Evolutionary conservation across 2,329 filamentous ascomycete genomes (phyloP).

Genomic region (Fusarium avenaceum): DNA sequence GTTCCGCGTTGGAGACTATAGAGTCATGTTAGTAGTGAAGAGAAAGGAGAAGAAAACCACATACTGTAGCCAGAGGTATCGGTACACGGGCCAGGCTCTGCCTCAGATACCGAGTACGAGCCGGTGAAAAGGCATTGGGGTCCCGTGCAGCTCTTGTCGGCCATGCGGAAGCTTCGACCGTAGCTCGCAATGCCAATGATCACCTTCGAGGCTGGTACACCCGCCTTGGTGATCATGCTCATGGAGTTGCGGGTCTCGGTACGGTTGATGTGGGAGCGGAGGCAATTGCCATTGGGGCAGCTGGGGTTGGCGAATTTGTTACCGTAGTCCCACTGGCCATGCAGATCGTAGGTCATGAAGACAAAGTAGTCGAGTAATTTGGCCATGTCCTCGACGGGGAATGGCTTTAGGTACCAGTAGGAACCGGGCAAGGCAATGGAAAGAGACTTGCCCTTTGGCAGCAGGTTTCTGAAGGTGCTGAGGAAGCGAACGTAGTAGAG

Average conservation of each 20-base stretch:
- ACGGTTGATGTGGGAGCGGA: constrained; percentile 54
- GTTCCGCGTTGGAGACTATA: constrained; percentile 41
- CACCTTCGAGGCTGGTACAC: constrained; percentile 50
- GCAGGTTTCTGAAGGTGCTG: constrained; percentile 5
- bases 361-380: constrained; percentile 53
- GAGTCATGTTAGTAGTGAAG: not conserved
- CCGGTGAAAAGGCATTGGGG: constrained; percentile 48
- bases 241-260: constrained; percentile 54
- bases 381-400: constrained; percentile 49
- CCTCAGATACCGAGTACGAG: not conserved
- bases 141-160: constrained; percentile 45
- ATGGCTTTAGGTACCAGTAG: constrained; percentile 54
- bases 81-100: constrained; percentile 20
- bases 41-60: not conserved
- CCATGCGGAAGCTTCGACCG: constrained; percentile 54
- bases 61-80: constrained; percentile 48
- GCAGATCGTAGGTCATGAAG: constrained; percentile 55
- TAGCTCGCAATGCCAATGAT: constrained; percentile 53
- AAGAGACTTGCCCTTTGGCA: constrained; percentile 42
- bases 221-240: constrained; percentile 54
- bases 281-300: constrained; percentile 52
- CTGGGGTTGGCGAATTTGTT: constrained; percentile 47
- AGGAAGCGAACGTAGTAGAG: constrained; percentile 40
- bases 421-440: constrained; percentile 53
- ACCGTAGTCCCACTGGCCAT: constrained; percentile 53